A percentile compares a stretch with the other conserved stretches of the same genome.
Conservation (phyloP, 305 asterid species). For the Plantago coronopus region DNA sequence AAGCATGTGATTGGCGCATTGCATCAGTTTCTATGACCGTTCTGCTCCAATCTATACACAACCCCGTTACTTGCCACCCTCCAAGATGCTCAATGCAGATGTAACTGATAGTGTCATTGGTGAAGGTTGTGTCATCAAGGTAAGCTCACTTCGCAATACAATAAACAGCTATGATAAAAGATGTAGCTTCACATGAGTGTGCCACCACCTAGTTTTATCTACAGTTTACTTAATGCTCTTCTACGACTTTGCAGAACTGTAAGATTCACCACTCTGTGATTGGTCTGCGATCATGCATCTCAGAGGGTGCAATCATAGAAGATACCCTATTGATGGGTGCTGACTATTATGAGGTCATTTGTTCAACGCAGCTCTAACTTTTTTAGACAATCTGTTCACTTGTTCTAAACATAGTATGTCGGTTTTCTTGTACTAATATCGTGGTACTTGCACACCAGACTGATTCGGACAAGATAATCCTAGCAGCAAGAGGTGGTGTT, state of each 20-base stretch:
- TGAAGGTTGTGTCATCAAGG: conserved; percentile 70
- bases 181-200: no score
- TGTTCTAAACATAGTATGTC: not conserved
- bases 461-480: conserved; percentile 44
- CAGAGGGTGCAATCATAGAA: conserved; percentile 68
- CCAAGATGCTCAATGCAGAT: conserved; percentile 65
- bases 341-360: conserved; percentile 62
- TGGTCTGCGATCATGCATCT: conserved; percentile 65
- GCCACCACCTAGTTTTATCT: no score
- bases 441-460: conserved; percentile 38
- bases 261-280: conserved; percentile 66
- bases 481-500: conserved; percentile 51
- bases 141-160: conserved; percentile 10
- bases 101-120: conserved; percentile 76
- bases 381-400: not conserved
- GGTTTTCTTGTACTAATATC: not conserved
- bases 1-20: conserved; percentile 2
- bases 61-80: conserved; percentile 67
- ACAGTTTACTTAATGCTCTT: not conserved
- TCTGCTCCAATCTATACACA: conserved; percentile 66
- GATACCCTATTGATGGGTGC: conserved; percentile 73
- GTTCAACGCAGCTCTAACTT: not conserved
- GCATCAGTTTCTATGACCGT: conserved; percentile 59
- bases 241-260: conserved; percentile 41
- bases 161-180: no score